These are phyloP conservation scores for Furcasterigmium furcatum DNA, from an alignment of 2,329 filamentous ascomycete species.

Conservation along the genomic window DNA sequence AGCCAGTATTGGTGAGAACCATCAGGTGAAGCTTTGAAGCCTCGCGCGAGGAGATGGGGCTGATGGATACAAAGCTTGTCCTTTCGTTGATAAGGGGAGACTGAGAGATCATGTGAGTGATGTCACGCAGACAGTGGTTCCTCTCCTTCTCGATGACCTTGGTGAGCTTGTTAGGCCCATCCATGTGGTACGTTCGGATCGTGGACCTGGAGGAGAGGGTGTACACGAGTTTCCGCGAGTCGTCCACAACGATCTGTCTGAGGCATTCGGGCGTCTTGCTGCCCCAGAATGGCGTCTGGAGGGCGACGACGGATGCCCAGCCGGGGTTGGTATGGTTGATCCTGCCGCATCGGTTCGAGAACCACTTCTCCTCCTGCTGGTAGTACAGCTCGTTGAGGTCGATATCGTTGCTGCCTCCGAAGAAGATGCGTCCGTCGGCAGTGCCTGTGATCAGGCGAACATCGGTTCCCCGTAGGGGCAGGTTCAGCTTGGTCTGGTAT, in stretches of 20 bases:
- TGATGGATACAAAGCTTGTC: constrained; percentile 78
- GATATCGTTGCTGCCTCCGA: constrained; percentile 74
- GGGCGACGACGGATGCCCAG: constrained; percentile 60
- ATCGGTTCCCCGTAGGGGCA: constrained; percentile 72
- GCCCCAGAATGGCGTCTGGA: constrained; percentile 48
- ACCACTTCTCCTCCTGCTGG: constrained; percentile 97
- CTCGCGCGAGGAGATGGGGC: constrained; percentile 75
- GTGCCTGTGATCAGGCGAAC: constrained; percentile 79
- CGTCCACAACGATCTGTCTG: constrained; percentile 79
- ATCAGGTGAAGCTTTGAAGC: constrained; percentile 83
- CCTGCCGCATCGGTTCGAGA: constrained; percentile 81
- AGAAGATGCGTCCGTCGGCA: constrained; percentile 87
- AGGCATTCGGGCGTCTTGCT: constrained; percentile 60
- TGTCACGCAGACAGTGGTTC: constrained; percentile 62
- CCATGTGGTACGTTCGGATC: constrained; percentile 89
- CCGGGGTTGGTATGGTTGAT: constrained; percentile 81
- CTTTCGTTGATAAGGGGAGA: constrained; percentile 68
- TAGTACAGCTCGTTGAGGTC: constrained; percentile 95
- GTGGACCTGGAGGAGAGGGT: constrained; percentile 85
- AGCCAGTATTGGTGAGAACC: constrained; percentile 86
- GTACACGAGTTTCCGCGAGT: constrained; percentile 84
- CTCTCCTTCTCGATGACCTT: constrained; percentile 65
- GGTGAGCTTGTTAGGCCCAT: constrained; percentile 56
- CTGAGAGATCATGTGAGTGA: constrained; percentile 80
- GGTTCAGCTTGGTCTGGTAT: constrained; percentile 85